phyloP scores from a whole-genome alignment of 1,284 basidiomycete genomes.

The Ganoderma multipileum region DNA sequence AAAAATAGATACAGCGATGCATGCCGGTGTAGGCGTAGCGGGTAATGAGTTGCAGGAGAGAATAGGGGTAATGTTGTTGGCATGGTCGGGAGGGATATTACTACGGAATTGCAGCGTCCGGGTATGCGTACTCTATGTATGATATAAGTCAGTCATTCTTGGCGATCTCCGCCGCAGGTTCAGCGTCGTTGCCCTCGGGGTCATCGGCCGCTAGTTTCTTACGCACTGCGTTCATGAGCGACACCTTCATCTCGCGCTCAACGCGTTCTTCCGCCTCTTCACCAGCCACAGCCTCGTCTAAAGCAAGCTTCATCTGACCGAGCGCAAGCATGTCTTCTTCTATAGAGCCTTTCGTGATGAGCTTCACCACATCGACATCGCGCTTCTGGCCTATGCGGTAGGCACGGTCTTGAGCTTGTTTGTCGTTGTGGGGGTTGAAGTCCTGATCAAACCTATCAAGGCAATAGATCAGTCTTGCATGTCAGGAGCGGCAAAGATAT shows the following conservation, averaged over 20 bases:
- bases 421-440: constrained; percentile 93
- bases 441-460: constrained; percentile 90
- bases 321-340: constrained; percentile 96
- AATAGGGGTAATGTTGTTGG: constrained; percentile 1
- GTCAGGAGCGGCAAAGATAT: neutral
- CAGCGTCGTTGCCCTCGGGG: constrained; percentile 21
- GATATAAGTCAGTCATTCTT: constrained; percentile 16
- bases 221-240: constrained; percentile 80
- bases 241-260: constrained; percentile 83
- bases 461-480: neutral
- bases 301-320: constrained; percentile 87
- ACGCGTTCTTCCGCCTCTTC: constrained; percentile 67
- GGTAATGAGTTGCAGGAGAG: neutral
- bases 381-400: constrained; percentile 97
- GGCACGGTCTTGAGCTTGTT: constrained; percentile 96
- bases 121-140: constrained; percentile 20
- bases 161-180: neutral
- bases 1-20: constrained; percentile 32
- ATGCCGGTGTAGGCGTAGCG: neutral
- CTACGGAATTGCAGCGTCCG: constrained; percentile 3
- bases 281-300: constrained; percentile 92
- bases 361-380: constrained; percentile 91
- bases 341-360: constrained; percentile 93
- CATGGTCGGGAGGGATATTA: constrained; percentile 5
- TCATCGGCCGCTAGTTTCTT: constrained; percentile 66